phyloP scores from a whole-genome alignment of 208 protist genomes.

The Trichomonas vaginalis region DNA sequence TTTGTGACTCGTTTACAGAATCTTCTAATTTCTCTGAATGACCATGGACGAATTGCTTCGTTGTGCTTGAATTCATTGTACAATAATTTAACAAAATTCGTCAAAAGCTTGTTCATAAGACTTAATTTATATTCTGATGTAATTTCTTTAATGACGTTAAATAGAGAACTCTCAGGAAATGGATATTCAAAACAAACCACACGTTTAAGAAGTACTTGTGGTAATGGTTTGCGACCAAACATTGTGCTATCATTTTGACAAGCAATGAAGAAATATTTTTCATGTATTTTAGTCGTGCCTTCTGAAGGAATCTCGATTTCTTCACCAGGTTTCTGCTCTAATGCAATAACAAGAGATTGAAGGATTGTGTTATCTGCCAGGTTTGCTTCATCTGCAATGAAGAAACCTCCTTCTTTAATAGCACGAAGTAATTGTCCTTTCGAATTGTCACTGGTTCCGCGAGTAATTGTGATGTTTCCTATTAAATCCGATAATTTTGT shows the following conservation, averaged over 20 bases:
- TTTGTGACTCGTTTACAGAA: not conserved
- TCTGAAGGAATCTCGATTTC: not conserved
- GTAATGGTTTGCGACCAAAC: not conserved
- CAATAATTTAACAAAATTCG: not conserved
- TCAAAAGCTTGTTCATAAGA: not conserved
- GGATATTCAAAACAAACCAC: not conserved
- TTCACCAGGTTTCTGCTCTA: not conserved
- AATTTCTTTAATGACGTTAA: not conserved
- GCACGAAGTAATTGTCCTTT: not conserved
- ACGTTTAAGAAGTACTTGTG: not conserved
- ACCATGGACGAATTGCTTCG: not conserved
- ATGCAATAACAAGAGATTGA: not conserved
- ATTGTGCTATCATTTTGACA: not conserved
- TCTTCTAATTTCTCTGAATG: not conserved
- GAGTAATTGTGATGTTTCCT: not conserved
- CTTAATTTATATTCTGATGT: not conserved
- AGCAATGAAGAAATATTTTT: not conserved
- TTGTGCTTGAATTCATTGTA: not conserved
- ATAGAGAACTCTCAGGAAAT: not conserved
- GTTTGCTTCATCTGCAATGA: conserved; percentile 8
- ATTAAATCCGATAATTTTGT: not conserved
- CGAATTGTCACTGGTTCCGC: not conserved
- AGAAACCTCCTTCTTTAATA: not conserved
- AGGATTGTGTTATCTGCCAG: not conserved
- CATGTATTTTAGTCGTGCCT: not conserved